Evolutionary conservation across 2,329 filamentous ascomycete genomes (phyloP).

Genomic region (Neofusicoccum parvum): DNA sequence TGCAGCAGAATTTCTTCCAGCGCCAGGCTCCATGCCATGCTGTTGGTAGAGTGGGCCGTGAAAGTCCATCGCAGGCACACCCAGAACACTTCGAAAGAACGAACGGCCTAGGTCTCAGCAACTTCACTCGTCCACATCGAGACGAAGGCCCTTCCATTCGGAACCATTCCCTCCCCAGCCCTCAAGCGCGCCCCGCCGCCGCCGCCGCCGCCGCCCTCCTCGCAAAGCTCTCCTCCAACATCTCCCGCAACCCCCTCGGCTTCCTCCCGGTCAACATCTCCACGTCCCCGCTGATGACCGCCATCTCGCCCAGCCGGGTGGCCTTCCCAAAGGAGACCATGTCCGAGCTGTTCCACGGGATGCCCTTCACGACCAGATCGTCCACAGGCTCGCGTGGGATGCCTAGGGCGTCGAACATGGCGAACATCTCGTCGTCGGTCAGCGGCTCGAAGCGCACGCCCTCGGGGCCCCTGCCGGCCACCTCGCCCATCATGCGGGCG

Average conservation of each 20-base stretch:
- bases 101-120: too few relatives aligned
- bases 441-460: background rate
- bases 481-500: background rate
- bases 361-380: background rate
- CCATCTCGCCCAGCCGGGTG: constrained; percentile 16
- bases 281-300: constrained; percentile 1
- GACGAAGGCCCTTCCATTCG: constrained; percentile 64
- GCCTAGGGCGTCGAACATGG: background rate
- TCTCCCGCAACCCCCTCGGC: constrained; percentile 2
- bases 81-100: too few relatives aligned
- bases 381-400: constrained; percentile 2
- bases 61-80: too few relatives aligned
- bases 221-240: constrained; percentile 9
- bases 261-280: constrained; percentile 2
- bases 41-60: too few relatives aligned
- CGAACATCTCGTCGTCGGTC: constrained; percentile 2
- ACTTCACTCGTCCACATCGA: too few relatives aligned
- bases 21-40: too few relatives aligned
- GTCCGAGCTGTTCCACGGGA: constrained; percentile 2
- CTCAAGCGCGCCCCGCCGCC: constrained; percentile 47
- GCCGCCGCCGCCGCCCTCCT: constrained; percentile 46
- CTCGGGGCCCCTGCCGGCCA: background rate
- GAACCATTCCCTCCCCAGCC: constrained; percentile 55
- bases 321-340: constrained; percentile 16
- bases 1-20: too few relatives aligned